Base-by-base conservation (phyloP, 768 basidiomycete species). In the Holtermannia corniformis region DNA sequence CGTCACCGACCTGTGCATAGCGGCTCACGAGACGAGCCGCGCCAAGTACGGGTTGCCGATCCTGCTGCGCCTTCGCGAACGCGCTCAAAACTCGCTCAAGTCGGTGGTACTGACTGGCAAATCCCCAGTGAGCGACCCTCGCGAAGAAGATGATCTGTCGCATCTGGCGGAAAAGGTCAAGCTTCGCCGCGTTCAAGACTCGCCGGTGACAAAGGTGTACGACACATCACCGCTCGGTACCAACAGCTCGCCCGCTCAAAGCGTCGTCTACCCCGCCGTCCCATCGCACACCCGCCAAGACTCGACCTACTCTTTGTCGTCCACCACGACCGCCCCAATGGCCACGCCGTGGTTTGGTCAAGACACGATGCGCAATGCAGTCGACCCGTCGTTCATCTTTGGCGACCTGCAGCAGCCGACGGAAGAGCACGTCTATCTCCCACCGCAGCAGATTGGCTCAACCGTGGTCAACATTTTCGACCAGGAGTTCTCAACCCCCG, bases 31-130 rank as follows among this genome's bases (percentile, higher is more conserved):
- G 19, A 68, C 68, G 10, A 70, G 65, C 51, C 60, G 66, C 43
- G 70, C 70, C 11, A 70, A 70, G 58, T 61, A 60, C 37, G 67
- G 70, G 4, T 49, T 72, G 3, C 61, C 63, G 1, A 64, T 67
- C 27, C 58, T 72, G 11, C 37, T 64, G 7, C 59, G 70, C 14
- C 57, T 72, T 1, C 61, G 66, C 12, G 60, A 61, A 23, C 57
- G 65, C 14, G 68, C 70, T 3, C 58, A 62, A 32, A 53, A 64
- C n/a, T 56, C 64, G 4, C 55, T 70, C 25, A 25, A 54, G 13
- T 52, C 56, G 2, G 63, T 53, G 5, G 47, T 42, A 11, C 14
- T 13, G 19, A 40, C 27, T 44, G 20, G 21, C 24, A 41, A 46
- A 47, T 4, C 48, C 25, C 19, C 20, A 41, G 40, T 27, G 19